Conservation (phyloP, 805 yeast species). For the Spathaspora boniae region DNA sequence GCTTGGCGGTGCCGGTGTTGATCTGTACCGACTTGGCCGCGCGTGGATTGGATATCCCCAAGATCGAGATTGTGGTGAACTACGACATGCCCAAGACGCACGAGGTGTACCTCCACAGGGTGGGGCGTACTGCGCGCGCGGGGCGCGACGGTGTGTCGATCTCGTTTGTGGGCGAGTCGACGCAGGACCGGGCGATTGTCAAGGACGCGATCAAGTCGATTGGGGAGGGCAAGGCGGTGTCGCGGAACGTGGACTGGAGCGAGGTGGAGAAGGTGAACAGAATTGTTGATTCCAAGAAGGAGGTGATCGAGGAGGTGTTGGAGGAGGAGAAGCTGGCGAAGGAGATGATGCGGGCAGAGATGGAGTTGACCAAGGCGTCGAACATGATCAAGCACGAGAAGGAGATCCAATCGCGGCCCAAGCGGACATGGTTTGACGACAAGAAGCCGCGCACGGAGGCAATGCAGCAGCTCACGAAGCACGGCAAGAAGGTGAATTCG, state of each 20-base stretch:
- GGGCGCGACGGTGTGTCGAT: constrained; percentile 94
- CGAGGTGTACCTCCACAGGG: constrained; percentile 93
- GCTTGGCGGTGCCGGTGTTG: constrained; percentile 77
- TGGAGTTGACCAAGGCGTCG: constrained; percentile 82
- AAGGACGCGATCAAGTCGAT: constrained; percentile 80
- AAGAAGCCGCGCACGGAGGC: constrained; percentile 37
- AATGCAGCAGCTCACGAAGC: constrained; percentile 40
- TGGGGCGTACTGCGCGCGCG: constrained; percentile 99
- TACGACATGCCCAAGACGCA: constrained; percentile 93
- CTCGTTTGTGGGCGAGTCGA: constrained; percentile 88
- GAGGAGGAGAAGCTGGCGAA: constrained; percentile 88
- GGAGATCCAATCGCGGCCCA: constrained; percentile 87
- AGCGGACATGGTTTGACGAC: constrained; percentile 91
- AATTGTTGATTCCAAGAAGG: constrained; percentile 56
- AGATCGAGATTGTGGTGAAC: constrained; percentile 90
- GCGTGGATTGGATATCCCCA: constrained; percentile 98
- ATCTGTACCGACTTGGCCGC: constrained; percentile 98
- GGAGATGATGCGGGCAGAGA: constrained; percentile 83
- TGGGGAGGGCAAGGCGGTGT: constrained; percentile 63
- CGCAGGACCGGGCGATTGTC: constrained; percentile 87
- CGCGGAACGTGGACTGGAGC: constrained; percentile 88
- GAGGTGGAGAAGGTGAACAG: constrained; percentile 69
- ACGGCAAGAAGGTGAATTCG: constrained; percentile 56
- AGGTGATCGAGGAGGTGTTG: constrained; percentile 68
- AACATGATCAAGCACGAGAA: constrained; percentile 74